Conservation (phyloP, 176 grass and related monocot species). For the Phoenix dactylifera region DNA sequence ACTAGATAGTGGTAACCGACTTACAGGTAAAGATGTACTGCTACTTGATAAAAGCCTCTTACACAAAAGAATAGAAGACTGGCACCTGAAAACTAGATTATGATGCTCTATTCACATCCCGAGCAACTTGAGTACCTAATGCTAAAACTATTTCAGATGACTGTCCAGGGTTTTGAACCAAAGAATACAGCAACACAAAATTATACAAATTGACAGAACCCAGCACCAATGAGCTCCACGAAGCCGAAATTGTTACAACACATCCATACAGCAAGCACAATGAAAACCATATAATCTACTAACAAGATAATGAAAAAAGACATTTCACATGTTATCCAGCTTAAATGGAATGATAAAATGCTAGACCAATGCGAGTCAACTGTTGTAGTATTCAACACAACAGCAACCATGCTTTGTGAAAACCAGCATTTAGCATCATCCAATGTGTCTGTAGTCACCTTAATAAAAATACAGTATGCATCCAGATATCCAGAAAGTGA, state of each 20-base stretch:
- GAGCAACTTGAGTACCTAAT: constrained; percentile 27
- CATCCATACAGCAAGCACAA: constrained; percentile 6
- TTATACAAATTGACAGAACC: constrained; percentile 18
- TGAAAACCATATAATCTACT: constrained; percentile 25
- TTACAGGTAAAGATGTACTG: neutral
- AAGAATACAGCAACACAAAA: constrained; percentile 3
- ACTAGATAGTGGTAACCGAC: neutral
- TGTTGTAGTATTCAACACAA: constrained; percentile 28
- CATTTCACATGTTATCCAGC: constrained; percentile 25
- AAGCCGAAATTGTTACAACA: constrained; percentile 1
- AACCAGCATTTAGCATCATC: constrained; percentile 28
- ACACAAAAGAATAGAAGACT: neutral
- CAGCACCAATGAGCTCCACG: constrained; percentile 6
- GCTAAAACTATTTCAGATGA: constrained; percentile 43
- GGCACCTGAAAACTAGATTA: constrained; percentile 26
- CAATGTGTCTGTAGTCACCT: constrained; percentile 33
- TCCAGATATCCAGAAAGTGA: constrained; percentile 25
- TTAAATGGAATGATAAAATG: constrained; percentile 10
- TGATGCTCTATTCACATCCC: constrained; percentile 9
- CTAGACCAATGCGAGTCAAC: constrained; percentile 13
- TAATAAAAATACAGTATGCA: constrained; percentile 33
- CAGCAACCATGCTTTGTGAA: constrained; percentile 27
- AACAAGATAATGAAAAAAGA: constrained; percentile 23
- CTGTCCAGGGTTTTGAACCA: constrained; percentile 13
- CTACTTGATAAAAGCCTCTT: neutral